phyloP scores from a whole-genome alignment of 2,329 filamentous ascomycete species.

The Metarhizium anisopliae region DNA sequence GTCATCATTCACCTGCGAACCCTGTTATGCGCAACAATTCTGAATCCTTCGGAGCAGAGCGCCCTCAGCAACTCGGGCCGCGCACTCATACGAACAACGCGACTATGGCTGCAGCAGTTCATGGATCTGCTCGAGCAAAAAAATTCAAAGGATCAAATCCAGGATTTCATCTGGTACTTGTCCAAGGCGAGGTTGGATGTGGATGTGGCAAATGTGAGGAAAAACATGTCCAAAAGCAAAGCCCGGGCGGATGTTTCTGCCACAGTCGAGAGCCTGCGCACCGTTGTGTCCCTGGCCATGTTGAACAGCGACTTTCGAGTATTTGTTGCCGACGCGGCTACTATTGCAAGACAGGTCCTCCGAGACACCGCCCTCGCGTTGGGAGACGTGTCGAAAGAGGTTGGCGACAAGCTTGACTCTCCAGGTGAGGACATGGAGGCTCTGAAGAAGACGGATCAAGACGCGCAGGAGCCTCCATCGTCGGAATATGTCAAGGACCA shows the following conservation, averaged over 20 bases:
- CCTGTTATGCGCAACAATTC: constrained; percentile 65
- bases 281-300: constrained; percentile 73
- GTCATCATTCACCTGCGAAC: constrained; percentile 69
- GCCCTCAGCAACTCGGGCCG: constrained; percentile 72
- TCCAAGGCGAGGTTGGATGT: constrained; percentile 56
- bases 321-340: constrained; percentile 72
- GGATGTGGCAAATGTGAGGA: constrained; percentile 20
- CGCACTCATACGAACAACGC: constrained; percentile 60
- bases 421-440: constrained; percentile 46
- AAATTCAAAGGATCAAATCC: constrained; percentile 75
- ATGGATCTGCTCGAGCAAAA: constrained; percentile 78
- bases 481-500: constrained; percentile 56
- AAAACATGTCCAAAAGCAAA: constrained; percentile 19
- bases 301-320: constrained; percentile 86
- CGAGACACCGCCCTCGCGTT: constrained; percentile 76
- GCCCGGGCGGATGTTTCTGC: constrained; percentile 25
- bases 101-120: constrained; percentile 67
- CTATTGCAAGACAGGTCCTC: constrained; percentile 75
- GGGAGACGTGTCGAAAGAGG: constrained; percentile 65
- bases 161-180: constrained; percentile 85
- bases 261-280: constrained; percentile 70
- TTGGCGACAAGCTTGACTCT: constrained; percentile 65
- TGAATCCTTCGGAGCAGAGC: constrained; percentile 55
- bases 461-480: constrained; percentile 32
- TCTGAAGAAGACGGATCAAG: constrained; percentile 29